Evolutionary conservation across 345 rosid genomes (phyloP).

Genomic region (Euclidium syriacum): DNA sequence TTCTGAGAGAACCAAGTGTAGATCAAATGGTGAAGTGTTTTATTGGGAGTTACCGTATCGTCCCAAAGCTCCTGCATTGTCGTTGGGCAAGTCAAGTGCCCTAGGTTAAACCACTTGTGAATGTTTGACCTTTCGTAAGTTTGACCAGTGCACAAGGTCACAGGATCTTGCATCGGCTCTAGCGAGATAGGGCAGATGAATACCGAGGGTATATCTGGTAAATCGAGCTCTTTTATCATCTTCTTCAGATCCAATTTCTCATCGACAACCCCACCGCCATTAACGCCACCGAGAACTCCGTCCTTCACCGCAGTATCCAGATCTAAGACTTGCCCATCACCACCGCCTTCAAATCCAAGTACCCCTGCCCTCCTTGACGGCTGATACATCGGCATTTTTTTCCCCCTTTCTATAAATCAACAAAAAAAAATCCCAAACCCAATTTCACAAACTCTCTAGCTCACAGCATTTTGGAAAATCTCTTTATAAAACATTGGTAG

Average conservation of each 20-base stretch:
- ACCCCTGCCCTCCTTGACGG: conserved; percentile 33
- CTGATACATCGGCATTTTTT: conserved; percentile 49
- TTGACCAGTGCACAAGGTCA: conserved; percentile 72
- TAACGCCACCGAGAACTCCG: conserved; percentile 57
- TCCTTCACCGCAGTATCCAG: conserved; percentile 69
- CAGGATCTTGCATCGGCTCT: conserved; percentile 72
- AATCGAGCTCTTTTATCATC: conserved; percentile 59
- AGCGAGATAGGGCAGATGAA: conserved; percentile 69
- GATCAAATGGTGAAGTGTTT: conserved; percentile 60
- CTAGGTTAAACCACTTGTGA: conserved; percentile 54
- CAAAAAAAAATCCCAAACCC: background rate
- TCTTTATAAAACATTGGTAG: conserved; percentile 8
- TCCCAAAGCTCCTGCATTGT: conserved; percentile 86
- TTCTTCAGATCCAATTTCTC: conserved; percentile 62
- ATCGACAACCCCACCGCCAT: conserved; percentile 31
- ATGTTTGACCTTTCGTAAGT: conserved; percentile 67
- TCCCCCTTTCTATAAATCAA: background rate
- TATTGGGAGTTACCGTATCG: conserved; percentile 60
- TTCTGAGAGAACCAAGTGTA: conserved; percentile 63
- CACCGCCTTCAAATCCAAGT: conserved; percentile 38
- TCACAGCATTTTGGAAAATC: conserved; percentile 10
- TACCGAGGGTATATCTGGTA: conserved; percentile 39
- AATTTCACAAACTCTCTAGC: background rate
- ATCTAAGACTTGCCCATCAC: conserved; percentile 68
- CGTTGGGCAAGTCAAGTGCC: conserved; percentile 67